These are phyloP conservation scores for Diospyros lotus DNA, from an alignment of 148 eudicot species.

Conservation along the genomic window DNA sequence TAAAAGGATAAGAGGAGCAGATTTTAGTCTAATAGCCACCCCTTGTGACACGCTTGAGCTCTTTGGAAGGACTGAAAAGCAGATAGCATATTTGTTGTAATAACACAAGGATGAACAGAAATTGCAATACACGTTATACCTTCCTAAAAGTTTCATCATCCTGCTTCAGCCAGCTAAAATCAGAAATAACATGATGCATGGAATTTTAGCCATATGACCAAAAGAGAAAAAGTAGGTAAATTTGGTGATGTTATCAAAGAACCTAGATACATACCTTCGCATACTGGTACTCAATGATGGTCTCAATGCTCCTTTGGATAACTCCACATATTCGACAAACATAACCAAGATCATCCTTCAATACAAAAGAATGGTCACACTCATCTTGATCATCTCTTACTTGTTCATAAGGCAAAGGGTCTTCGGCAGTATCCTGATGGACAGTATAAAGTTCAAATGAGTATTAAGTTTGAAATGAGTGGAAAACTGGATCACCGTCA, in stretches of 20 bases:
- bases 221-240: neutral
- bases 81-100: neutral
- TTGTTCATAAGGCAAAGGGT: constrained; percentile 35
- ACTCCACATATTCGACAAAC: constrained; percentile 97
- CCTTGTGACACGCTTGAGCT: neutral
- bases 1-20: too few species aligned
- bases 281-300: constrained; percentile 80
- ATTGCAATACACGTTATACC: neutral
- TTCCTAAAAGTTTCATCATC: neutral
- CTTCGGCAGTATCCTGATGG: constrained; percentile 51
- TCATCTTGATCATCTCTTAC: constrained; percentile 52
- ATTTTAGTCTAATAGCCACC: neutral
- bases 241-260: neutral
- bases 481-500: neutral
- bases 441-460: constrained; percentile 7
- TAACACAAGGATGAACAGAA: neutral
- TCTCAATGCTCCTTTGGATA: constrained; percentile 64
- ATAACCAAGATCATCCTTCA: constrained; percentile 89
- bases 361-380: constrained; percentile 79
- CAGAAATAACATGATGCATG: neutral
- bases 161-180: neutral
- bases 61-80: neutral
- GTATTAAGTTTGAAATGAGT: neutral
- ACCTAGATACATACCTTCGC: constrained; percentile 15
- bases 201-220: neutral